Percentiles rank a stretch among this genome's conserved stretches.
Evolutionary conservation across 2,329 filamentous ascomycete genomes (phyloP).

Genomic region (Myotisia sp.): DNA sequence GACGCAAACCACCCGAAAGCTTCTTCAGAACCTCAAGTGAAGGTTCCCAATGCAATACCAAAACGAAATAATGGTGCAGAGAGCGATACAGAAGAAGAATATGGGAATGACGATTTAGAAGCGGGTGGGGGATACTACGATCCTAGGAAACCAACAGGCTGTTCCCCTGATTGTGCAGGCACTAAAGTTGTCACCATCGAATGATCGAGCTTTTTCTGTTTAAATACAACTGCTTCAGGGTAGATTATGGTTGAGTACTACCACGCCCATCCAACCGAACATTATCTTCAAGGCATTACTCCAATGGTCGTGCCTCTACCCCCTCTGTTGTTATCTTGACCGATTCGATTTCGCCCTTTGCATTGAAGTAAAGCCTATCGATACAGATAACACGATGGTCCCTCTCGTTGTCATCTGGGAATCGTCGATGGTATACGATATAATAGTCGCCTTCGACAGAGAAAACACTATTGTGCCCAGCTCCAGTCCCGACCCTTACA

Average conservation of each 20-base stretch:
- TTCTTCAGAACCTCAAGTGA: neutral
- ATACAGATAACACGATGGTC: slow-evolving; percentile 37
- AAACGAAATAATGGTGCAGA: slow-evolving; percentile 49
- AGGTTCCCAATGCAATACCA: slow-evolving; percentile 13
- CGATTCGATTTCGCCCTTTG: slow-evolving; percentile 29
- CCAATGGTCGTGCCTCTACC: slow-evolving; percentile 15
- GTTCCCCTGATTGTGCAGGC: slow-evolving; percentile 24
- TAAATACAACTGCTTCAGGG: too few species aligned
- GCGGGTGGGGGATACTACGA: slow-evolving; percentile 37
- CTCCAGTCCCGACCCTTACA: slow-evolving; percentile 19
- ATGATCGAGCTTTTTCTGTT: too few species aligned
- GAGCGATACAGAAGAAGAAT: slow-evolving; percentile 57
- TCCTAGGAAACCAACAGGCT: slow-evolving; percentile 38
- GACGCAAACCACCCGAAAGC: neutral
- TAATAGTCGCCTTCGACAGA: slow-evolving; percentile 31
- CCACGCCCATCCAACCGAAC: too few species aligned
- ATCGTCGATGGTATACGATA: slow-evolving; percentile 35
- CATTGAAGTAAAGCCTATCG: slow-evolving; percentile 36
- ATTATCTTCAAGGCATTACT: neutral
- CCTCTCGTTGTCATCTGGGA: slow-evolving; percentile 30
- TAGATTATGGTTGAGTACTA: too few species aligned
- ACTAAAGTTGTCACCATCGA: neutral
- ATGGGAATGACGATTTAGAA: slow-evolving; percentile 25
- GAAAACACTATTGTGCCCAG: slow-evolving; percentile 32
- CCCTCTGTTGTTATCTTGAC: slow-evolving; percentile 27